Evolutionary conservation across 306 rosid species (phyloP), one percentile per base, ranked within the genome.

Genomic region (Begonia masoniana): DNA sequence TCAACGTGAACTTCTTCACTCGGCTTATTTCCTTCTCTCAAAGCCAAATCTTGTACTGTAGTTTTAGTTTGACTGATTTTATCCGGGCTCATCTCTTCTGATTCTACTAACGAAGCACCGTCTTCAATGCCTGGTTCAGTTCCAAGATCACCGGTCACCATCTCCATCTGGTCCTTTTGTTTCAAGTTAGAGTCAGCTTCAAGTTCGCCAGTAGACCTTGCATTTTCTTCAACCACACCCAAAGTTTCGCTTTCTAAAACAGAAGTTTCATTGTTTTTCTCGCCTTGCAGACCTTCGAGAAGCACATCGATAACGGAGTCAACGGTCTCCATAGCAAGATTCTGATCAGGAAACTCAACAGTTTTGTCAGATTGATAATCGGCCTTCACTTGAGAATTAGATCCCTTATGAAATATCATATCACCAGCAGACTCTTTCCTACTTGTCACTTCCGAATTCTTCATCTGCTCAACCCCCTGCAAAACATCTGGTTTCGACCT

Each of bases 1-100:
- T 68, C 80, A 53, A 59, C 15, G 69, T 61, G 68, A 47, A 49
- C 94, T 46, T 63, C 70, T 15, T 63, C 84, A 57, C 59, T 73
- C 4, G 15, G 21, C 56, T 15, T 55, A 13, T 50, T 56, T 43
- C 67, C 68, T 49, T 53, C 42, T 15, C 39, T 31, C 39, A 13
- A 50, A 23, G 19, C 49, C 3, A 17, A 62, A 41, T 41, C 36
- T 66, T 59, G 36, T 31, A 2, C 8, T 5, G 39, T 66, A 76
- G 21, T 41, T 10, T 72, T 68, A 35, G 71, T 60, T 21, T 53
- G 26, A 63, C 21, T 12, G 39, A 65, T 59, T 59, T 72, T 67
- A 45, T 43, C 69, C 10, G 69, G 15, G 39, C 39, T 0, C 39
- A 31, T 31, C 3, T 58, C 58, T 64, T 69, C 68, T 19, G n/a